Percentiles rank a stretch among this genome's conserved stretches.
Conservation (phyloP, 352 stramenopile species). For the Phytophthora fragariaefolia region DNA sequence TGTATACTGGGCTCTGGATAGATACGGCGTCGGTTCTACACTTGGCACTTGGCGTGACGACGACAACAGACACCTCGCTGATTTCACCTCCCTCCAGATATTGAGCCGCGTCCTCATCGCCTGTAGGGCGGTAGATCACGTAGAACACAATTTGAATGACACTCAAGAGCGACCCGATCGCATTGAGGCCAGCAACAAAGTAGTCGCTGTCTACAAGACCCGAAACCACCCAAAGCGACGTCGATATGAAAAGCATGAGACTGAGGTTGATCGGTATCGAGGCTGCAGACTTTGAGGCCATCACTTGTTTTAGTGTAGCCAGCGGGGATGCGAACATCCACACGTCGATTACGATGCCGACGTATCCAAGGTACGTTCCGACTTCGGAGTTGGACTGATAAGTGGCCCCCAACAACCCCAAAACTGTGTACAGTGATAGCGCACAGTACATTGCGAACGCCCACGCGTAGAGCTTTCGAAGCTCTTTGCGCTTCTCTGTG, state of each 20-base stretch:
- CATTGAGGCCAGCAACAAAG: slow-evolving; percentile 31
- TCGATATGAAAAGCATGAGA: slow-evolving; percentile 24
- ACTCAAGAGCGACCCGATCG: slow-evolving; percentile 43
- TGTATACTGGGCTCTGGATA: slow-evolving; percentile 6
- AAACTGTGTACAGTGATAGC: slow-evolving; percentile 39
- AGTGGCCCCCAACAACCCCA: slow-evolving; percentile 40
- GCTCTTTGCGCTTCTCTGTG: slow-evolving; percentile 9
- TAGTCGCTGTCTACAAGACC: slow-evolving; percentile 21
- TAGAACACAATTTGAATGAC: slow-evolving; percentile 54
- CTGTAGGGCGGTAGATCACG: slow-evolving; percentile 36
- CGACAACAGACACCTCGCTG: not conserved
- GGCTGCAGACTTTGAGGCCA: slow-evolving; percentile 23
- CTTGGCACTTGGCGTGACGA: slow-evolving; percentile 4
- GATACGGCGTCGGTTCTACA: not conserved
- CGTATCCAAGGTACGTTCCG: slow-evolving; percentile 24
- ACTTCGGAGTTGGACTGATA: slow-evolving; percentile 27
- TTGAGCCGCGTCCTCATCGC: not conserved
- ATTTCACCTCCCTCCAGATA: not conserved
- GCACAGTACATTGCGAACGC: slow-evolving; percentile 18
- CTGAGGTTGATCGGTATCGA: slow-evolving; percentile 37
- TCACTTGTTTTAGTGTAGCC: not conserved
- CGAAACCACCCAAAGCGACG: slow-evolving; percentile 21
- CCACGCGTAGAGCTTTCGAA: slow-evolving; percentile 13
- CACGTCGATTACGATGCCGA: slow-evolving; percentile 22
- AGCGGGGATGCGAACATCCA: slow-evolving; percentile 1